A percentile compares a stretch with the other conserved stretches of the same genome.
Evolutionary conservation across 495 filamentous ascomycete species (phyloP).

Genomic region (Lichina pygmaea): DNA sequence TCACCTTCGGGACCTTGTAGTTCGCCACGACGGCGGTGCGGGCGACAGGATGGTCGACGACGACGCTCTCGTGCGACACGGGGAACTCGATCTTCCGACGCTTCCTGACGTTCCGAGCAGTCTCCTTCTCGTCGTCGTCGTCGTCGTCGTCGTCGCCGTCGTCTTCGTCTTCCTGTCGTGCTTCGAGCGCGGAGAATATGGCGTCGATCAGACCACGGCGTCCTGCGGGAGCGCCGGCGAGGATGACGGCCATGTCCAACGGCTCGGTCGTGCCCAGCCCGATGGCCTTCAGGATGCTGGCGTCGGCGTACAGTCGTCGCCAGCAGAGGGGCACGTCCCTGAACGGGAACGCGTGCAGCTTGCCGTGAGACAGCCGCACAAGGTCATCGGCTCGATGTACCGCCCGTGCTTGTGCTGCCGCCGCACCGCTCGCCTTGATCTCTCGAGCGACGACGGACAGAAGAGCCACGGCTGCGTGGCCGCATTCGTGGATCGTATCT

Average conservation of each 20-base stretch:
- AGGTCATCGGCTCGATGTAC: slow-evolving; percentile 11
- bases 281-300: slow-evolving; percentile 35
- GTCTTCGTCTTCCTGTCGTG: not conserved
- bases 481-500: not conserved
- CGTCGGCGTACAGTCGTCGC: slow-evolving; percentile 55
- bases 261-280: not conserved
- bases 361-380: slow-evolving; percentile 22
- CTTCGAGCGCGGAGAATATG: not conserved
- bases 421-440: not conserved
- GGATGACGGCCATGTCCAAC: slow-evolving; percentile 49
- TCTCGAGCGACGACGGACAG: not conserved
- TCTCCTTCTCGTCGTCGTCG: not conserved
- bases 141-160: not conserved
- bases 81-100: slow-evolving; percentile 6
- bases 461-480: not conserved
- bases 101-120: slow-evolving; percentile 3
- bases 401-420: not conserved
- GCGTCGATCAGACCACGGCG: not conserved
- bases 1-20: slow-evolving; percentile 32
- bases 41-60: slow-evolving; percentile 4
- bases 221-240: slow-evolving; percentile 42
- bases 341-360: slow-evolving; percentile 52
- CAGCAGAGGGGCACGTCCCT: slow-evolving; percentile 48
- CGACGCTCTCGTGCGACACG: not conserved
- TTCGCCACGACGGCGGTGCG: slow-evolving; percentile 5